These are phyloP conservation scores for Epicoccum nigrum DNA, from an alignment of 2,329 filamentous ascomycete species.

Conservation along the genomic window DNA sequence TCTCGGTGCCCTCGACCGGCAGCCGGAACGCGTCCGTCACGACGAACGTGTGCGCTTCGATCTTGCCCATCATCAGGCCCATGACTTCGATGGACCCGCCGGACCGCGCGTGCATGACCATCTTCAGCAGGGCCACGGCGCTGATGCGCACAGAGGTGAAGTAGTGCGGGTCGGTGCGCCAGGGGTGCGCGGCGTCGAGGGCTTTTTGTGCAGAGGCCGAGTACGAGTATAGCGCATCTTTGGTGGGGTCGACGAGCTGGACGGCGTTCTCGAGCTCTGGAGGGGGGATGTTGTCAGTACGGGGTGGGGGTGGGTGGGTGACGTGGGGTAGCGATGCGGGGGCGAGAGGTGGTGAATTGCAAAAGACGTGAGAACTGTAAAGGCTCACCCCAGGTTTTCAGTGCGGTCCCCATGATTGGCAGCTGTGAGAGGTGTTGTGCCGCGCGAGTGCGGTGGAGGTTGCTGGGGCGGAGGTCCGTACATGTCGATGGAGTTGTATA, in stretches of 20 bases:
- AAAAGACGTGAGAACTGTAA: neutral
- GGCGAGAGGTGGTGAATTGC: neutral
- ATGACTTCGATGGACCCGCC: conserved; percentile 93
- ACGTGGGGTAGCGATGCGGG: conserved; percentile 11
- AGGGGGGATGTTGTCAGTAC: conserved; percentile 28
- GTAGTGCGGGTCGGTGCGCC: conserved; percentile 79
- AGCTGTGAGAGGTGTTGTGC: conserved; percentile 6
- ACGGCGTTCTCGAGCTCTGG: conserved; percentile 85
- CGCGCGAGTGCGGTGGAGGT: conserved; percentile 16
- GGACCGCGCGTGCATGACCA: conserved; percentile 98
- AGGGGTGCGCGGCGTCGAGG: conserved; percentile 70
- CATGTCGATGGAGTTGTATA: neutral
- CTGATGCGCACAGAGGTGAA: conserved; percentile 95
- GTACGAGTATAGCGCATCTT: conserved; percentile 92
- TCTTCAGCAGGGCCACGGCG: conserved; percentile 92
- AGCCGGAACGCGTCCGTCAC: conserved; percentile 93
- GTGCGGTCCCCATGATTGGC: conserved; percentile 41
- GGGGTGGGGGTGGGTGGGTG: neutral
- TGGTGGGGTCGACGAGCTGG: conserved; percentile 80
- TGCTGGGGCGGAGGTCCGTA: neutral
- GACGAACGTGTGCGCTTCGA: conserved; percentile 82
- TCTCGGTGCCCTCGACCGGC: conserved; percentile 98
- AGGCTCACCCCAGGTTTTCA: conserved; percentile 47
- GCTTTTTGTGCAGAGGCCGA: conserved; percentile 70
- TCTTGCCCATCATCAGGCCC: conserved; percentile 97